phyloP scores from a whole-genome alignment of 1,284 basidiomycete genomes.

The Malassezia sp. region DNA sequence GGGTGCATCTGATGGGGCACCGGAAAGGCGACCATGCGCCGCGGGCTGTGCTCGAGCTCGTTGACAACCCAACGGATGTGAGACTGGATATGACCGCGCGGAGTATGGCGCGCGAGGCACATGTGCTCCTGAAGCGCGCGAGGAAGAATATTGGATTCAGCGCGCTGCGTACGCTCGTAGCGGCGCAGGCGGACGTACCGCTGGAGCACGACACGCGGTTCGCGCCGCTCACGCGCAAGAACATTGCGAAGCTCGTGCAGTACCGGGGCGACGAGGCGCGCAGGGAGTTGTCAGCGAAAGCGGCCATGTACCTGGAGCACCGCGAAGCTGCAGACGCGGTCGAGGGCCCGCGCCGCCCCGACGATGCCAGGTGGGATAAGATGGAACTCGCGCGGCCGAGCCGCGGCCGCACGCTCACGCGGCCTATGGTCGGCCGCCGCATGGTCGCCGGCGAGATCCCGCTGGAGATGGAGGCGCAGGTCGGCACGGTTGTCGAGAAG shows the following conservation, averaged over 20 bases:
- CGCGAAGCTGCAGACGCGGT: constrained; percentile 27
- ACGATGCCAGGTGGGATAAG: constrained; percentile 14
- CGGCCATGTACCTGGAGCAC: constrained; percentile 26
- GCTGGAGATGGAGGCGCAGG: constrained; percentile 4
- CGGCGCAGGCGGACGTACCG: constrained; percentile 17
- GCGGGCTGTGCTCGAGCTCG: constrained; percentile 78
- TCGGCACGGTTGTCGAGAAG: constrained; percentile 4
- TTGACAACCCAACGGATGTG: constrained; percentile 83
- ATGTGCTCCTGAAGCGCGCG: constrained; percentile 21
- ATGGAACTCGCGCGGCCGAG: constrained; percentile 14
- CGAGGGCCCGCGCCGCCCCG: constrained; percentile 25
- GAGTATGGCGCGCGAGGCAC: constrained; percentile 29
- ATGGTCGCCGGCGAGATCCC: constrained; percentile 21
- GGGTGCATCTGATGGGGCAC: constrained; percentile 78
- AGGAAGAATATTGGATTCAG: constrained; percentile 19
- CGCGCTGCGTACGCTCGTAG: constrained; percentile 4
- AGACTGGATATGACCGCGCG: constrained; percentile 49
- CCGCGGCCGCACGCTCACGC: constrained; percentile 25
- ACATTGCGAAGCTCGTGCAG: constrained; percentile 32
- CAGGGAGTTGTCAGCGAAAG: constrained; percentile 22
- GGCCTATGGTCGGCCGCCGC: constrained; percentile 21
- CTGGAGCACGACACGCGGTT: constrained; percentile 32
- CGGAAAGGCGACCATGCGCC: constrained; percentile 87
- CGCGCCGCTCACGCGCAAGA: constrained; percentile 28
- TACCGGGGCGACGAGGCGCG: constrained; percentile 32